A percentile compares a stretch with the other conserved stretches of the same genome.
These are phyloP conservation scores for Populus davidiana DNA, from an alignment of 345 rosid species.

Conservation along the genomic window DNA sequence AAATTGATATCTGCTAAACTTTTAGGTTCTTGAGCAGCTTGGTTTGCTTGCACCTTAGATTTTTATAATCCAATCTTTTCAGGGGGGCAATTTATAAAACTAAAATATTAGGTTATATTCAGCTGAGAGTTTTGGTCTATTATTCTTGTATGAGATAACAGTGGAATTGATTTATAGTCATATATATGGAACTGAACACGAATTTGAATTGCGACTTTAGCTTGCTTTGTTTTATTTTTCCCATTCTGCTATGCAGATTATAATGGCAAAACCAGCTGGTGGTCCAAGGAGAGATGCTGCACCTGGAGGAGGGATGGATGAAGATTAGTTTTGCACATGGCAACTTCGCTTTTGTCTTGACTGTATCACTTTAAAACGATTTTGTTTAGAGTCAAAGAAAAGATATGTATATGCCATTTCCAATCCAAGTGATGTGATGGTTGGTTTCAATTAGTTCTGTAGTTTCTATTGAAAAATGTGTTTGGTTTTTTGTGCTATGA, in stretches of 20 bases:
- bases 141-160: neutral
- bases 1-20: neutral
- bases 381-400: constrained; percentile 17
- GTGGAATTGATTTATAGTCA: neutral
- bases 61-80: neutral
- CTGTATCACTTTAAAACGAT: neutral
- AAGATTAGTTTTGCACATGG: constrained; percentile 36
- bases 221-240: constrained; percentile 6
- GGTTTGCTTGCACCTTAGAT: neutral
- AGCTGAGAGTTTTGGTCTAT: neutral
- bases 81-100: neutral
- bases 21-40: neutral
- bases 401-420: constrained; percentile 21
- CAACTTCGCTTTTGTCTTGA: neutral
- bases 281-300: constrained; percentile 72
- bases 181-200: neutral
- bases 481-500: neutral
- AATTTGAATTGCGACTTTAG: neutral
- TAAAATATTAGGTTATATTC: neutral
- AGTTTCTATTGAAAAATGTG: neutral
- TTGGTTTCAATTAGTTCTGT: neutral
- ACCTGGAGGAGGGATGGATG: constrained; percentile 67
- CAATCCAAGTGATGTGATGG: neutral
- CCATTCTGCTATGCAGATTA: constrained; percentile 53
- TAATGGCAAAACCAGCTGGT: constrained; percentile 94